Base-by-base conservation (phyloP, 148 eudicot species). In the Silene latifolia region DNA sequence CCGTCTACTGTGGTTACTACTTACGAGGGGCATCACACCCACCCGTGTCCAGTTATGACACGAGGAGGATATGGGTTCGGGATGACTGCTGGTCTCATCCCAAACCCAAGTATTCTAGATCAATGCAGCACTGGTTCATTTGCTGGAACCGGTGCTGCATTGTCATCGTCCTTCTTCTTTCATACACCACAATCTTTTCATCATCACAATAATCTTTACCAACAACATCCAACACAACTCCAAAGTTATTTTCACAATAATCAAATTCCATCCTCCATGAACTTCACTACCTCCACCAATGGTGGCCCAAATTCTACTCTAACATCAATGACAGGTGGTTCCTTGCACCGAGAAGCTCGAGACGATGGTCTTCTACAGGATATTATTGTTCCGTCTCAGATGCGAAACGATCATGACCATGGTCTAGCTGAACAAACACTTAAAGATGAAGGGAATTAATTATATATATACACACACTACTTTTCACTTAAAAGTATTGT, bases 21-120 rank as follows among this genome's bases (percentile, higher is more conserved):
- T 32, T 93, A 93, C 44, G 98, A 93, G 85, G 98, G 98, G 32
- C 87, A 82, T 18, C 98, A 93, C 81, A 87, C 82, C 7, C 98
- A 93, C 81, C 88, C 88, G 0, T 88, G 88, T 71, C 98, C 98
- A 10, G 71, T 88, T 20, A 69, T 81, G 77, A 67, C 80, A n/a
- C 83, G 83, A 4, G 80, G 80, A n/a, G 82, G 72, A 13, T 18
- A 75, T 65, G 74, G 80, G 0, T 23, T 76, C 8, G 63, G 80
- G 29, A 72, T 35, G 65, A 57, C 35, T 17, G 72, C 35, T 17
- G 67, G 67, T 3, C 29, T 63, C 17, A 57, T 64, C 13, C 58
- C 72, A 8, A 35, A 12, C 0, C 76, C 69, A 61, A 80, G 4
- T 82, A 87, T 17, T 66, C 0, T 69, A 82, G 88, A 67, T 51